Evolutionary conservation across 805 yeast genomes (phyloP).

Genomic region (Wickerhamomyces xylosicus): DNA sequence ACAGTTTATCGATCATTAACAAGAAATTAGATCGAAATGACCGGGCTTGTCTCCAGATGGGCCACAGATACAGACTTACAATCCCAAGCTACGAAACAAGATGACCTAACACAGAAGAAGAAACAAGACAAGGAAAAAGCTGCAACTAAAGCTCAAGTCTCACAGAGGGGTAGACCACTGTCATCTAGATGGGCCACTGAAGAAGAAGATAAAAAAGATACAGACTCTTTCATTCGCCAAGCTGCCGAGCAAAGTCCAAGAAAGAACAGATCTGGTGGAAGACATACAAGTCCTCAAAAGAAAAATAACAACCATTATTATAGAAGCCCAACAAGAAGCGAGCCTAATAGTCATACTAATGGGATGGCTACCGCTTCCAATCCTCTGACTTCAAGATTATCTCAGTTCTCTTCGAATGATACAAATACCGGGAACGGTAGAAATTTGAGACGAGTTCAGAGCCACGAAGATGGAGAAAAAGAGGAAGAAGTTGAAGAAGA

Average conservation of each 20-base stretch:
- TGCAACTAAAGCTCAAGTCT: neutral
- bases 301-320: neutral
- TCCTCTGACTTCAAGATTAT: no score
- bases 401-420: no score
- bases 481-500: neutral
- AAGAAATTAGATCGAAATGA: neutral
- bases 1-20: neutral
- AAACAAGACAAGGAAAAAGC: neutral
- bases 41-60: neutral
- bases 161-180: neutral
- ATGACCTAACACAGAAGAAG: neutral
- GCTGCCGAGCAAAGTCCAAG: neutral
- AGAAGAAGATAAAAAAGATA: neutral
- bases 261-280: neutral
- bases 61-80: neutral
- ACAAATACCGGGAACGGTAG: no score
- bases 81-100: neutral
- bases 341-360: neutral
- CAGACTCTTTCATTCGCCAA: neutral
- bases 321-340: neutral
- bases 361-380: neutral
- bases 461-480: neutral
- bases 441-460: no score
- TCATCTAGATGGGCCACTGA: neutral
- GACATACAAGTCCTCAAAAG: neutral